Evolutionary conservation across 2,329 filamentous ascomycete genomes (phyloP).

Genomic region (Rhynchosporium agropyri): DNA sequence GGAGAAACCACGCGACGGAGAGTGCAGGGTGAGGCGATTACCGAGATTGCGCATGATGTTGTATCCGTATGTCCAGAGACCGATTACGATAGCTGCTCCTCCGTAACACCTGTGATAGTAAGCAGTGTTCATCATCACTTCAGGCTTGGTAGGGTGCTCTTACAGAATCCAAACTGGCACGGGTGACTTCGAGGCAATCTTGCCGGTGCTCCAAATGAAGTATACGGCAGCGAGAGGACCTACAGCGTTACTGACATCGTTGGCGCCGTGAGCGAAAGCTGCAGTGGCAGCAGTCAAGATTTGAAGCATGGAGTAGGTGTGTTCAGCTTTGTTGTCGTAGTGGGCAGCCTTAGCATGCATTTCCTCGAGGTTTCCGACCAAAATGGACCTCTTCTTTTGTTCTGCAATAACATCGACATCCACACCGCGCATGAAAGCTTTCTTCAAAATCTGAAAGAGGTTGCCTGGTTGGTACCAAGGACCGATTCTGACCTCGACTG

Average conservation of each 20-base stretch:
- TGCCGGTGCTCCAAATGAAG: constrained; percentile 58
- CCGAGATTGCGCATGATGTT: constrained; percentile 66
- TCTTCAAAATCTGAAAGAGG: constrained; percentile 44
- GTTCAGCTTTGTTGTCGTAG: constrained; percentile 65
- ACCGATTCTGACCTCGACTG: background rate
- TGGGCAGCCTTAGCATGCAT: constrained; percentile 56
- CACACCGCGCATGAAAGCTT: constrained; percentile 51
- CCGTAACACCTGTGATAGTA: constrained; percentile 38
- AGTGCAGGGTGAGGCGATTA: constrained; percentile 65
- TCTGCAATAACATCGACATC: constrained; percentile 47
- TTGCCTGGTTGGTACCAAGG: constrained; percentile 5
- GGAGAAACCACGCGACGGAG: constrained; percentile 59
- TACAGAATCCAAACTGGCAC: constrained; percentile 64
- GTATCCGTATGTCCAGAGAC: constrained; percentile 58
- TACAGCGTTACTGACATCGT: constrained; percentile 63
- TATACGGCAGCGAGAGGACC: constrained; percentile 66
- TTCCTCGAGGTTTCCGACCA: constrained; percentile 56
- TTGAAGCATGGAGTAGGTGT: constrained; percentile 68
- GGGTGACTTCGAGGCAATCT: constrained; percentile 45
- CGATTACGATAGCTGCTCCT: constrained; percentile 48
- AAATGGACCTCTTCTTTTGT: constrained; percentile 48
- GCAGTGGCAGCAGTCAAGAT: constrained; percentile 70
- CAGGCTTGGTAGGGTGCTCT: constrained; percentile 3
- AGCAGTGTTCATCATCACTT: background rate
- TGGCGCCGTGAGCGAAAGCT: constrained; percentile 71